Percentiles rank a stretch among this genome's conserved stretches.
These are phyloP conservation scores for Boletus sp. DNA, from an alignment of 768 basidiomycete genomes.

Conservation along the genomic window DNA sequence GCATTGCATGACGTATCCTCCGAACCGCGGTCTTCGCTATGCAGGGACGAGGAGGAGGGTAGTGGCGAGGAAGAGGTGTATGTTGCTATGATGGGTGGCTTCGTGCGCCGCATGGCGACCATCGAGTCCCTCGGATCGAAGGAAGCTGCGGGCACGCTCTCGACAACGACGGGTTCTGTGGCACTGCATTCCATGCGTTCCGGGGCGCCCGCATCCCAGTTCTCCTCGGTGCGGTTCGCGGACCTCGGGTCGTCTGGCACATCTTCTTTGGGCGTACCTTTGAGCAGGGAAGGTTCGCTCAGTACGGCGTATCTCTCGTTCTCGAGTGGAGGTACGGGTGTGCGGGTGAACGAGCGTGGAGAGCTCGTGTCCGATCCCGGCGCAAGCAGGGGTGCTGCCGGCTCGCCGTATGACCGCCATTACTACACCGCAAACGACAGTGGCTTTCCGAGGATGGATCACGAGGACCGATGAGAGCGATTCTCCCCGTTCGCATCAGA, in stretches of 20 bases:
- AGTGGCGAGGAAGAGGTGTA: slow-evolving; percentile 32
- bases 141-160: slow-evolving; percentile 39
- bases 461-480: slow-evolving; percentile 6
- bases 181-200: slow-evolving; percentile 27
- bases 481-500: not conserved
- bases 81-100: slow-evolving; percentile 59
- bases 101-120: slow-evolving; percentile 73
- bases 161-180: slow-evolving; percentile 30
- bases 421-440: slow-evolving; percentile 17
- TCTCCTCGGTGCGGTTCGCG: slow-evolving; percentile 26
- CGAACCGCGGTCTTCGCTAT: slow-evolving; percentile 12
- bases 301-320: slow-evolving; percentile 27
- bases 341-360: slow-evolving; percentile 28
- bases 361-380: slow-evolving; percentile 16
- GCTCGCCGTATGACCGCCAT: slow-evolving; percentile 11
- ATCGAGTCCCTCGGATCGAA: slow-evolving; percentile 74
- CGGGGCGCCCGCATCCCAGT: slow-evolving; percentile 17
- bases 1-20: slow-evolving; percentile 10
- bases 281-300: slow-evolving; percentile 11
- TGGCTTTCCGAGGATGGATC: slow-evolving; percentile 7
- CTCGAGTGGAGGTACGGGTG: slow-evolving; percentile 19
- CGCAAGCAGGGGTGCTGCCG: slow-evolving; percentile 1
- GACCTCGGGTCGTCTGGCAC: slow-evolving; percentile 3
- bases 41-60: slow-evolving; percentile 3
- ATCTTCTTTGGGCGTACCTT: not conserved